phyloP scores from a whole-genome alignment of 441 rosid genomes.

The Populus hybrid region DNA sequence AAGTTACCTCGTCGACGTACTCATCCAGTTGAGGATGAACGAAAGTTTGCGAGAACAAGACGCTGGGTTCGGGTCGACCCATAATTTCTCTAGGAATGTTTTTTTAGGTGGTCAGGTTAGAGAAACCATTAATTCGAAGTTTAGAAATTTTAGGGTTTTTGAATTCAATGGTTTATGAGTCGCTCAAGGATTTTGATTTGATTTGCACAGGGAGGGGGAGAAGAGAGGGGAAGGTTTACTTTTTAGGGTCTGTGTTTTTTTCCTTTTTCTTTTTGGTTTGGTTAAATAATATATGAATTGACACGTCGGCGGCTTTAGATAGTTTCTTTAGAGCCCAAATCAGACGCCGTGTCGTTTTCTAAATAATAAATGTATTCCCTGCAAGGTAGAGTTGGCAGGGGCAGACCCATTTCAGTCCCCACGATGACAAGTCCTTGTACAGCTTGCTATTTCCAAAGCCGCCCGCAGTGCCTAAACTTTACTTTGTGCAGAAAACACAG shows the following conservation, averaged over 20 bases:
- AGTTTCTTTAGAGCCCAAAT: neutral
- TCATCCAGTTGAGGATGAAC: constrained; percentile 94
- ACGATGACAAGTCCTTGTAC: neutral
- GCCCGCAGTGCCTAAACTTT: neutral
- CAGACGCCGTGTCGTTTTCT: neutral
- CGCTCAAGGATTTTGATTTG: neutral
- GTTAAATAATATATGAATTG: neutral
- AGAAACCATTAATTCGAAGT: neutral
- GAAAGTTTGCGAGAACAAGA: constrained; percentile 89
- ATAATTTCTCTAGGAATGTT: constrained; percentile 9
- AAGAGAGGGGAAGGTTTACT: neutral
- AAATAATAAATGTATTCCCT: neutral
- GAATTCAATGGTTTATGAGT: neutral
- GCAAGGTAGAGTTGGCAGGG: constrained; percentile 2
- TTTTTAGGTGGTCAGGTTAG: neutral
- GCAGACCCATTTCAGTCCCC: constrained; percentile 11
- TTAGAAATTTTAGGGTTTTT: neutral
- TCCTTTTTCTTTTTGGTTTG: neutral
- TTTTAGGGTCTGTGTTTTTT: neutral
- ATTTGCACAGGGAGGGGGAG: neutral
- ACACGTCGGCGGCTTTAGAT: neutral
- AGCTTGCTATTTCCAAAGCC: constrained; percentile 6
- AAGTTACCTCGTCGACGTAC: constrained; percentile 89
- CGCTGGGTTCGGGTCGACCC: constrained; percentile 96
- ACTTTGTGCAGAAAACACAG: neutral